A percentile compares a stretch with the other conserved stretches of the same genome.
Evolutionary conservation across 345 rosid species (phyloP).

Genomic region (Populus nigra): DNA sequence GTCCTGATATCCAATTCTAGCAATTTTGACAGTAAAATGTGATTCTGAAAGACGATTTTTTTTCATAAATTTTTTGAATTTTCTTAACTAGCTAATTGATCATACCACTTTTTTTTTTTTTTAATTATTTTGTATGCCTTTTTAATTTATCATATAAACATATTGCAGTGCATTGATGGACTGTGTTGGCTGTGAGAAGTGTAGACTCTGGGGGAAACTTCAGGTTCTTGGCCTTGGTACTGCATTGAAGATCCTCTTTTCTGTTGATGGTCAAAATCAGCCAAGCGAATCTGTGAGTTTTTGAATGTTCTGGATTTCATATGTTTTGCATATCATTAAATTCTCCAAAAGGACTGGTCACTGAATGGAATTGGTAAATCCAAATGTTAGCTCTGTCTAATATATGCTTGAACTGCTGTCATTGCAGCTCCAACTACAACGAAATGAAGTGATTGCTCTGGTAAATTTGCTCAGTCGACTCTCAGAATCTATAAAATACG

Average conservation of each 20-base stretch:
- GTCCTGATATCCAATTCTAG: background rate
- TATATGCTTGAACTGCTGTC: background rate
- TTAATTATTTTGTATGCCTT: no score
- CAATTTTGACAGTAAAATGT: background rate
- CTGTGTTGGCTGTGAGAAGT: slow-evolving; percentile 75
- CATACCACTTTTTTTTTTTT: background rate
- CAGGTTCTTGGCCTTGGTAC: slow-evolving; percentile 3
- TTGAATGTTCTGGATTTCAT: background rate
- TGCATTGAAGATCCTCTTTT: slow-evolving; percentile 60
- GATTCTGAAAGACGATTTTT: background rate
- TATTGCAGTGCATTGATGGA: slow-evolving; percentile 88
- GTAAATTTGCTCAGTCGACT: slow-evolving; percentile 66
- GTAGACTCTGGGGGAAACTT: slow-evolving; percentile 64
- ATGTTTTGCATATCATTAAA: background rate
- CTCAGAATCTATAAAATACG: slow-evolving; percentile 63
- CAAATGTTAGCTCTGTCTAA: background rate
- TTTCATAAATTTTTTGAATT: background rate
- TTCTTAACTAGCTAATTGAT: background rate
- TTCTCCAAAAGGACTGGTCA: background rate
- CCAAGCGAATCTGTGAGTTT: slow-evolving; percentile 51
- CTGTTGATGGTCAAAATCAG: slow-evolving; percentile 59
- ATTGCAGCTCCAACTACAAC: slow-evolving; percentile 62
- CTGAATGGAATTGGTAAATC: background rate
- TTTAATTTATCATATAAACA: background rate
- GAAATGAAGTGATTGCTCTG: slow-evolving; percentile 73